phyloP scores from a whole-genome alignment of 2,329 filamentous ascomycete genomes.

The Aureobasidium sp. region DNA sequence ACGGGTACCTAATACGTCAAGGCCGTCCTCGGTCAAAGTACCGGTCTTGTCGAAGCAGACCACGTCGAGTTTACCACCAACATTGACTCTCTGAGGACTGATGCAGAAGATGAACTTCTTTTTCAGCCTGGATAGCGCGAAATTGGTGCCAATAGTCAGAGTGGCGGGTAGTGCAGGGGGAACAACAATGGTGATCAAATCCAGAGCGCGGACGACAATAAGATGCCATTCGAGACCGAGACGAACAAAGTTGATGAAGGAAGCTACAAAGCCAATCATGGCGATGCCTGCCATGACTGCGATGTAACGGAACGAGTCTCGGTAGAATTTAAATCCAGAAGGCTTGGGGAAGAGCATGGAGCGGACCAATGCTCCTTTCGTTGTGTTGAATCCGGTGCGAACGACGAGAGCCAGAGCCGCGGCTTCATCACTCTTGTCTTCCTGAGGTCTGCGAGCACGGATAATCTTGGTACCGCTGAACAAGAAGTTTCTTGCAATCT shows the following conservation, averaged over 20 bases:
- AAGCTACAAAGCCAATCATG: conserved; percentile 76
- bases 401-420: conserved; percentile 88
- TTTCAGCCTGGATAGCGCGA: conserved; percentile 79
- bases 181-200: conserved; percentile 95
- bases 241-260: conserved; percentile 86
- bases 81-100: conserved; percentile 92
- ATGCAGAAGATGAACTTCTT: conserved; percentile 94
- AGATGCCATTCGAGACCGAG: conserved; percentile 78
- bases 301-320: conserved; percentile 95
- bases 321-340: conserved; percentile 96
- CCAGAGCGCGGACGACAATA: conserved; percentile 84
- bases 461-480: conserved; percentile 96
- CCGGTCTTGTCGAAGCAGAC: conserved; percentile 99
- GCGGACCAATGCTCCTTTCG: conserved; percentile 87
- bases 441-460: conserved; percentile 77
- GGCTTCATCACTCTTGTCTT: conserved; percentile 76
- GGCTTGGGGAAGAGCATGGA: conserved; percentile 99
- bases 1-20: conserved; percentile 85
- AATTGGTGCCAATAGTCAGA: conserved; percentile 92
- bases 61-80: conserved; percentile 89
- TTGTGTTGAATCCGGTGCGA: conserved; percentile 93
- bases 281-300: conserved; percentile 91
- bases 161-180: conserved; percentile 92
- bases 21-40: conserved; percentile 91
- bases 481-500: conserved; percentile 79